phyloP scores from a whole-genome alignment of 805 yeast species.

The Isabelozyma pseudorhagii region DNA sequence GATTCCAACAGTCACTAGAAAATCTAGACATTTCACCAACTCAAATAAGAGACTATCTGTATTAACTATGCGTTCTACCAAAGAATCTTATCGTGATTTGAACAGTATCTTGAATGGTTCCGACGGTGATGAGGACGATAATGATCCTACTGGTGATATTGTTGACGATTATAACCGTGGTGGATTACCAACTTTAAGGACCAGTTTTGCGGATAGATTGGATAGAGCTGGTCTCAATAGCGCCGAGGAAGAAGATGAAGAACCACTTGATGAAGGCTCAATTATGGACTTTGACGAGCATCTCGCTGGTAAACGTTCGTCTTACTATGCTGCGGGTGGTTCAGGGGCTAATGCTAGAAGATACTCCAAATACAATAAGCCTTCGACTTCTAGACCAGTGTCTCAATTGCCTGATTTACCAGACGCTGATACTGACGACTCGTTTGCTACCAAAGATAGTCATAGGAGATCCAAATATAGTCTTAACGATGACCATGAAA shows the following conservation, averaged over 20 bases:
- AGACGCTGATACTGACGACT: constrained; percentile 25
- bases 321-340: constrained; percentile 30
- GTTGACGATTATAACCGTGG: constrained; percentile 12
- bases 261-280: constrained; percentile 34
- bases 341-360: constrained; percentile 13
- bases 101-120: constrained; percentile 34
- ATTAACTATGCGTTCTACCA: constrained; percentile 68
- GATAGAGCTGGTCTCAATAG: constrained; percentile 33
- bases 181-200: constrained; percentile 25
- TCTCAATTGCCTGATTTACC: constrained; percentile 30
- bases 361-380: constrained; percentile 20
- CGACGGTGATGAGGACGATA: constrained; percentile 11
- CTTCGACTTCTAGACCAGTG: constrained; percentile 18
- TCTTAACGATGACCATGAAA: constrained; percentile 7
- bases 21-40: constrained; percentile 58
- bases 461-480: constrained; percentile 12
- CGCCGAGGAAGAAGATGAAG: constrained; percentile 22
- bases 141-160: constrained; percentile 10
- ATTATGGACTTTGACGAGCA: constrained; percentile 41
- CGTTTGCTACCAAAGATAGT: constrained; percentile 38
- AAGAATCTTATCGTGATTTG: constrained; percentile 59
- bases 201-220: constrained; percentile 43
- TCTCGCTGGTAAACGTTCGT: constrained; percentile 34
- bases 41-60: constrained; percentile 69
- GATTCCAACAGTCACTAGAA: constrained; percentile 70